Conservation (phyloP, 805 yeast genomes). For the Pichia pseudocactophila region DNA sequence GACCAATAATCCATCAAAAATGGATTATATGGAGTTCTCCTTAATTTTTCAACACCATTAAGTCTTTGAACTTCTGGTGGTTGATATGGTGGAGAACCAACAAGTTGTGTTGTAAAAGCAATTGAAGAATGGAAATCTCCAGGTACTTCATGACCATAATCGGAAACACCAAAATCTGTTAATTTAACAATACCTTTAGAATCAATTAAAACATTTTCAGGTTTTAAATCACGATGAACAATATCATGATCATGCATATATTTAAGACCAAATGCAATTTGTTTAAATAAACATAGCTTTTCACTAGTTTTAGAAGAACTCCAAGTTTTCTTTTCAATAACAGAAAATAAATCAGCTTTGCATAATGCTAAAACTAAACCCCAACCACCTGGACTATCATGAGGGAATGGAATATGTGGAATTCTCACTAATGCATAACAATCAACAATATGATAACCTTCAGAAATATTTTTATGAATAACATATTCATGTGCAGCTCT, state of each 20-base stretch:
- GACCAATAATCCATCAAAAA: conserved; percentile 72
- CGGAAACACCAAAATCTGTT: conserved; percentile 92
- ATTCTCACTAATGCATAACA: conserved; percentile 50
- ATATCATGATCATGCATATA: conserved; percentile 68
- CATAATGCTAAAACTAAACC: conserved; percentile 68
- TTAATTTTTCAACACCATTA: conserved; percentile 30
- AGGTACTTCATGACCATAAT: conserved; percentile 52
- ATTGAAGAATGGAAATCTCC: conserved; percentile 41
- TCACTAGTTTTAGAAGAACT: conserved; percentile 40
- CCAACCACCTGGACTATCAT: conserved; percentile 59
- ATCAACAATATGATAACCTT: conserved; percentile 55
- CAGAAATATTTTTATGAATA: conserved; percentile 47
- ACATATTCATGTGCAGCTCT: conserved; percentile 65
- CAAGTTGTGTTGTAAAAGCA: conserved; percentile 39
- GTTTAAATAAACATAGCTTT: conserved; percentile 66
- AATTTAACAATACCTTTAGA: conserved; percentile 51
- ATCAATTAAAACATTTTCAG: conserved; percentile 78
- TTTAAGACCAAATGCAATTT: conserved; percentile 54
- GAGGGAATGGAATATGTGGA: conserved; percentile 50
- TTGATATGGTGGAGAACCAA: conserved; percentile 79
- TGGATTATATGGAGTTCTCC: conserved; percentile 57
- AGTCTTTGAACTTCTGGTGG: conserved; percentile 68
- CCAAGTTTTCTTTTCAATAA: conserved; percentile 58
- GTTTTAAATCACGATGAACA: conserved; percentile 91
- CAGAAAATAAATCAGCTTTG: conserved; percentile 46